These are phyloP conservation scores for Cladophialophora carrionii DNA, from an alignment of 2,329 filamentous ascomycete species.

Conservation along the genomic window DNA sequence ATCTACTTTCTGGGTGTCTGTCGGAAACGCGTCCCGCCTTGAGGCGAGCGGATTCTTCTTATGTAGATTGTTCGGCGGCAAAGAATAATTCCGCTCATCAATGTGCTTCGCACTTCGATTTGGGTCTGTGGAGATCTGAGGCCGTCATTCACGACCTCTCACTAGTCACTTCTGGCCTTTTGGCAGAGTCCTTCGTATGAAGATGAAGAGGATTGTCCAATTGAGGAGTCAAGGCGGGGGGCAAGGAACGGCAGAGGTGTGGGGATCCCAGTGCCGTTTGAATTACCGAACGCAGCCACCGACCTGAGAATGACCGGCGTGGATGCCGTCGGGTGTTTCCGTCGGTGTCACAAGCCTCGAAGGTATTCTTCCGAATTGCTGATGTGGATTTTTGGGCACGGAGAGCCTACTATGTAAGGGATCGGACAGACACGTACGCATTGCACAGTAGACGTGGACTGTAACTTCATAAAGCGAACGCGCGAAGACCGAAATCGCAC, in stretches of 20 bases:
- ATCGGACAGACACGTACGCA: not conserved
- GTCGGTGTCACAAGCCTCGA: not conserved
- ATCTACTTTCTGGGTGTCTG: not conserved
- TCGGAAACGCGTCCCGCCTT: not conserved
- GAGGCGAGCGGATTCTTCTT: not conserved
- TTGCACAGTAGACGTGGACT: no score
- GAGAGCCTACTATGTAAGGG: not conserved
- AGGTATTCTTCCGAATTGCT: not conserved
- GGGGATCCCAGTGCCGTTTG: slow-evolving; percentile 9
- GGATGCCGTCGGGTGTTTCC: slow-evolving; percentile 1
- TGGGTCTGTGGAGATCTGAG: not conserved
- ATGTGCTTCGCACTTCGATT: not conserved
- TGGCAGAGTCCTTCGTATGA: not conserved
- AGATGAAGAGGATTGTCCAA: not conserved
- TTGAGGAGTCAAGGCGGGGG: not conserved
- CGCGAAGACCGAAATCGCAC: not conserved
- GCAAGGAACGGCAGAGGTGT: not conserved
- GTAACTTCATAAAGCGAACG: not conserved
- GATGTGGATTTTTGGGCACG: not conserved
- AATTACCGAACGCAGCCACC: slow-evolving; percentile 14
- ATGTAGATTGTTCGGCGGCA: slow-evolving; percentile 3
- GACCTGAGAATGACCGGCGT: slow-evolving; percentile 2
- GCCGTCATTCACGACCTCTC: not conserved
- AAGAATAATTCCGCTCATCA: slow-evolving; percentile 9
- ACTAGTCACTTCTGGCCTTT: not conserved